phyloP scores from a whole-genome alignment of 768 basidiomycete species.

The Naganishia onofrii region DNA sequence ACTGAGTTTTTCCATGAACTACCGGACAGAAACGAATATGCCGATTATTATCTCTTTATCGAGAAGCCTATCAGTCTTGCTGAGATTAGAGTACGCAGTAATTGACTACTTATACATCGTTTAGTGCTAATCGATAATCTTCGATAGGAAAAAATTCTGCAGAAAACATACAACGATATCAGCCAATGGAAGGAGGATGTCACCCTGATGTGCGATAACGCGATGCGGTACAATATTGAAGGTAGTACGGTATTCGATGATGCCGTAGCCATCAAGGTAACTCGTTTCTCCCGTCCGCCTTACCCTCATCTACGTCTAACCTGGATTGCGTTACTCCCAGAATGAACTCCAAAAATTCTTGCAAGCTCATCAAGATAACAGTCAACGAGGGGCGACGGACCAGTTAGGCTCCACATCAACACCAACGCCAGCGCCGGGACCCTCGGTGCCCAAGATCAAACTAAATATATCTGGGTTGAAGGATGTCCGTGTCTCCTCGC shows the following conservation, averaged over 20 bases:
- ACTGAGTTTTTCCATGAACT: constrained; percentile 76
- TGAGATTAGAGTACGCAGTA: constrained; percentile 66
- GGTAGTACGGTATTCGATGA: constrained; percentile 54
- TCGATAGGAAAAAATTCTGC: constrained; percentile 71
- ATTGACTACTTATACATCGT: neutral
- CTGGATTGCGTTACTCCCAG: neutral
- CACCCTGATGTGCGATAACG: constrained; percentile 86
- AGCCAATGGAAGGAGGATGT: constrained; percentile 79
- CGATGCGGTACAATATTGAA: constrained; percentile 81
- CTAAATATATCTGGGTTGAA: constrained; percentile 23
- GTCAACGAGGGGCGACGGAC: neutral
- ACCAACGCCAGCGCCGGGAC: neutral
- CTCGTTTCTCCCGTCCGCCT: neutral
- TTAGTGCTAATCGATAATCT: constrained; percentile 57
- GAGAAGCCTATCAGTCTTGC: constrained; percentile 78
- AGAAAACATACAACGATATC: constrained; percentile 68
- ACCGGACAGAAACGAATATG: constrained; percentile 66
- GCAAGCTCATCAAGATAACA: neutral
- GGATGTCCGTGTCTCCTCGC: constrained; percentile 17
- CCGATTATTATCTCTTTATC: constrained; percentile 79
- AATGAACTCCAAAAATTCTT: neutral
- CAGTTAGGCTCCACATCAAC: neutral
- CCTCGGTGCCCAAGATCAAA: constrained; percentile 24
- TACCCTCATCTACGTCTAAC: neutral
- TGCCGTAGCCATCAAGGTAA: constrained; percentile 45